Conservation (phyloP, 2,329 filamentous ascomycete genomes). For the Cladophialophora immunda region DNA sequence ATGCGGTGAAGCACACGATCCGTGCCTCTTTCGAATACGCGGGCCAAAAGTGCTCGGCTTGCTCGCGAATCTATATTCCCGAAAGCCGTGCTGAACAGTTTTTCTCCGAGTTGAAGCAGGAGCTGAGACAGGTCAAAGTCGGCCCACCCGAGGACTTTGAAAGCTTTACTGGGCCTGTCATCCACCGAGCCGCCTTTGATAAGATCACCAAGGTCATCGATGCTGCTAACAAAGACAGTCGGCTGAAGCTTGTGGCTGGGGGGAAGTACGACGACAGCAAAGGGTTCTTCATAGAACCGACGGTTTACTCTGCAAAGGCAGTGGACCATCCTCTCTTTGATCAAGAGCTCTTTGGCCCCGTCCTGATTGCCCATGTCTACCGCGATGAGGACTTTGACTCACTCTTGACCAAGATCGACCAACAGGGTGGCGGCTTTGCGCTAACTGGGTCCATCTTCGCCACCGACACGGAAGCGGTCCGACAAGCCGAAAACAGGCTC, state of each 20-base stretch:
- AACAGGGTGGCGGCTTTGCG: constrained; percentile 75
- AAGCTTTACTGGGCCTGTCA: constrained; percentile 84
- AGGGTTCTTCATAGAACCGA: constrained; percentile 80
- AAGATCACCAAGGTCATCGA: constrained; percentile 78
- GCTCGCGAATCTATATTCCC: constrained; percentile 77
- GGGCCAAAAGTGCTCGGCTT: constrained; percentile 84
- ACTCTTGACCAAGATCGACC: constrained; percentile 61
- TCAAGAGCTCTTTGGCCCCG: constrained; percentile 79
- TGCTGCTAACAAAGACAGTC: constrained; percentile 72
- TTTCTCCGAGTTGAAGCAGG: constrained; percentile 68
- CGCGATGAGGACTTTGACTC: constrained; percentile 63
- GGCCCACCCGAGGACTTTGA: constrained; percentile 70
- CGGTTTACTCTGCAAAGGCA: constrained; percentile 74
- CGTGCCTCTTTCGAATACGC: constrained; percentile 84
- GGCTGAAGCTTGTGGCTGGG: constrained; percentile 74
- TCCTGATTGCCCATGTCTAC: constrained; percentile 76
- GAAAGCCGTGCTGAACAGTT: constrained; percentile 74
- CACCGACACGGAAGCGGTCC: constrained; percentile 69
- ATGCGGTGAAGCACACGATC: constrained; percentile 77
- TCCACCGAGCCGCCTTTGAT: constrained; percentile 77
- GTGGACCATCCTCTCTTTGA: constrained; percentile 73
- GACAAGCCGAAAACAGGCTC: constrained; percentile 68
- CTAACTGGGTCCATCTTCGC: constrained; percentile 81
- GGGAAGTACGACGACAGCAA: constrained; percentile 75
- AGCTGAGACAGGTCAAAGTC: constrained; percentile 71